Percentiles rank a stretch among this genome's conserved stretches.
Conservation (phyloP, 768 basidiomycete genomes). For the Austroboletus eburneus region DNA sequence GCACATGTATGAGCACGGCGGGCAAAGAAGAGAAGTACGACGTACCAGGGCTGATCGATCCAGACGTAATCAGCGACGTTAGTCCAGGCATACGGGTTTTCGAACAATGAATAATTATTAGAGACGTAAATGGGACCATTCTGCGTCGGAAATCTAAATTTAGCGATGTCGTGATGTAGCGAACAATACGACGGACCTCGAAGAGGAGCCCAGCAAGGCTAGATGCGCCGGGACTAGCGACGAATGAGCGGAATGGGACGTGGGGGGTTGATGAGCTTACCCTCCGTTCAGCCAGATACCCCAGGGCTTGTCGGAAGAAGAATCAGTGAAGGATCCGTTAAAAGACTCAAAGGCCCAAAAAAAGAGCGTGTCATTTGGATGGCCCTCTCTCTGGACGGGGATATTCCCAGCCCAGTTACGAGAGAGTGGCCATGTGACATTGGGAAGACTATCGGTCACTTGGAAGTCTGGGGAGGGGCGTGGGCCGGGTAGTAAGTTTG, state of each 20-base stretch:
- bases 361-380: constrained; percentile 64
- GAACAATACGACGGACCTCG: constrained; percentile 42
- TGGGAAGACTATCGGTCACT: constrained; percentile 53
- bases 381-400: constrained; percentile 52
- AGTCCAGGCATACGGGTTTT: constrained; percentile 57
- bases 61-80: constrained; percentile 63
- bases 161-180: neutral
- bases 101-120: constrained; percentile 43
- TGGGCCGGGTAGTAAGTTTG: neutral
- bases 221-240: constrained; percentile 59
- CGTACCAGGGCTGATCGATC: constrained; percentile 68
- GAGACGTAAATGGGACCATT: constrained; percentile 67
- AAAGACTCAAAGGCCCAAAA: constrained; percentile 60
- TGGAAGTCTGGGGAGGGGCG: constrained; percentile 52
- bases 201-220: constrained; percentile 61
- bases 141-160: constrained; percentile 30
- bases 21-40: neutral
- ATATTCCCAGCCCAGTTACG: constrained; percentile 65
- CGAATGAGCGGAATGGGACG: neutral
- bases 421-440: constrained; percentile 50
- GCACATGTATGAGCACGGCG: constrained; percentile 1
- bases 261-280: constrained; percentile 30
- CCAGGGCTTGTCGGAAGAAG: constrained; percentile 48
- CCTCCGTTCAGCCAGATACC: constrained; percentile 74
- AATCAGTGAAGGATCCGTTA: constrained; percentile 50